These are phyloP conservation scores for Thraustotheca clavata DNA, from an alignment of 352 stramenopile species.

Conservation along the genomic window DNA sequence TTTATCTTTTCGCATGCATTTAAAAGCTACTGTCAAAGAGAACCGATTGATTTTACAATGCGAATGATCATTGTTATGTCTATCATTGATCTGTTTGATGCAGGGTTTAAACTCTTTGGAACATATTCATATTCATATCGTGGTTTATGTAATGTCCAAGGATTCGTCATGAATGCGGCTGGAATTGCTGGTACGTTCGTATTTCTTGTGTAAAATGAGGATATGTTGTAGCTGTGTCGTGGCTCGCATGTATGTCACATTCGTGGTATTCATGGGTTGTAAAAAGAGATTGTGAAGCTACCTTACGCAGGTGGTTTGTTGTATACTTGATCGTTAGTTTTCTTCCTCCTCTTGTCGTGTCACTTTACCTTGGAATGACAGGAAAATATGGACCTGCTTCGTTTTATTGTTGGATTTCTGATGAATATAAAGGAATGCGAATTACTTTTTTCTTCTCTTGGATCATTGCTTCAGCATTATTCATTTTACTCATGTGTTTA, in stretches of 20 bases:
- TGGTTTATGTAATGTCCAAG: slow-evolving; percentile 44
- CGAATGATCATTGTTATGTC: slow-evolving; percentile 61
- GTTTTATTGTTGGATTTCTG: slow-evolving; percentile 21
- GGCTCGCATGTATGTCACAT: slow-evolving; percentile 65
- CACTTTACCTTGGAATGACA: slow-evolving; percentile 31
- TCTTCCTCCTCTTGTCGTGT: slow-evolving; percentile 37
- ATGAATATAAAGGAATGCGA: neutral
- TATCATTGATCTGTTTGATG: slow-evolving; percentile 52
- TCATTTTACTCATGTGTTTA: neutral
- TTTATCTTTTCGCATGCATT: neutral
- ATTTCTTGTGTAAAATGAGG: neutral
- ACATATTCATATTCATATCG: slow-evolving; percentile 22
- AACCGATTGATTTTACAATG: slow-evolving; percentile 45
- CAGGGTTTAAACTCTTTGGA: slow-evolving; percentile 18
- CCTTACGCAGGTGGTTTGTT: slow-evolving; percentile 43
- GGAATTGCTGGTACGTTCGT: slow-evolving; percentile 32
- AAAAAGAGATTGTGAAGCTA: slow-evolving; percentile 55
- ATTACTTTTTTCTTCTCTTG: slow-evolving; percentile 20
- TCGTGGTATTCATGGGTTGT: slow-evolving; percentile 78
- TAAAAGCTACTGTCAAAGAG: neutral
- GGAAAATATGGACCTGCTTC: slow-evolving; percentile 12
- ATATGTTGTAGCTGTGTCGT: slow-evolving; percentile 4
- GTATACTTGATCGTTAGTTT: slow-evolving; percentile 47
- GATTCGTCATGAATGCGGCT: slow-evolving; percentile 39
- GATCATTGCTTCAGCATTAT: neutral